Conservation (phyloP, 2,329 filamentous ascomycete species). For the Bipolaris gigantea region DNA sequence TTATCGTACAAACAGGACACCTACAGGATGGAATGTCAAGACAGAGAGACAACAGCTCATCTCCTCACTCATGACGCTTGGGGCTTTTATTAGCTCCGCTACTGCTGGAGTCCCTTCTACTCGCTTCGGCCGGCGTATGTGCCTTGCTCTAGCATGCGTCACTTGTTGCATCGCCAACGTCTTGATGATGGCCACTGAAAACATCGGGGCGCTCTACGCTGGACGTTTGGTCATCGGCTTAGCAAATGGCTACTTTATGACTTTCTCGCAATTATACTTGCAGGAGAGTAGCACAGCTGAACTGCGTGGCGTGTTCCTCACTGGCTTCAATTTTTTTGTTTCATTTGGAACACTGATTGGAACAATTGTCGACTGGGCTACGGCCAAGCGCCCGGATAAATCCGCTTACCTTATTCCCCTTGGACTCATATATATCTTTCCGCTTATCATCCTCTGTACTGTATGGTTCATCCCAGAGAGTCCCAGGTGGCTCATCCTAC, state of each 20-base stretch:
- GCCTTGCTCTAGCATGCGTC: constrained; percentile 53
- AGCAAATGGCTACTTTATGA: constrained; percentile 61
- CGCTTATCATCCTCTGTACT: constrained; percentile 46
- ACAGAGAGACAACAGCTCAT: constrained; percentile 51
- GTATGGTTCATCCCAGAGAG: constrained; percentile 39
- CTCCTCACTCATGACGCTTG: constrained; percentile 51
- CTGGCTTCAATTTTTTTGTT: constrained; percentile 54
- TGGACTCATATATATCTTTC: constrained; percentile 56
- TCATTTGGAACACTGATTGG: constrained; percentile 51
- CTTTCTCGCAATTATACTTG: constrained; percentile 56
- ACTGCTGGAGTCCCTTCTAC: constrained; percentile 46
- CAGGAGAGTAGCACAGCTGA: constrained; percentile 56
- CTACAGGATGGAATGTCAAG: constrained; percentile 49
- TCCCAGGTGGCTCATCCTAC: constrained; percentile 39
- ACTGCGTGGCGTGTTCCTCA: constrained; percentile 54
- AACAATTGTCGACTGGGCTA: constrained; percentile 58
- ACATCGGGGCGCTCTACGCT: constrained; percentile 58
- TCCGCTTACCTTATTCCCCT: constrained; percentile 53
- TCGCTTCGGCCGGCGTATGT: constrained; percentile 50
- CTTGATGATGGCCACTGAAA: constrained; percentile 60
- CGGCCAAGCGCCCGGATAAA: constrained; percentile 38
- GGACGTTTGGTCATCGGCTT: constrained; percentile 60
- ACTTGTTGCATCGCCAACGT: constrained; percentile 57
- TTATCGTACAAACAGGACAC: constrained; percentile 28
- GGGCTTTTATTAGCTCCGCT: constrained; percentile 50